A percentile compares a stretch with the other conserved stretches of the same genome.
Conservation (phyloP, 352 stramenopile genomes). For the Hyaloperonospora brassicae region DNA sequence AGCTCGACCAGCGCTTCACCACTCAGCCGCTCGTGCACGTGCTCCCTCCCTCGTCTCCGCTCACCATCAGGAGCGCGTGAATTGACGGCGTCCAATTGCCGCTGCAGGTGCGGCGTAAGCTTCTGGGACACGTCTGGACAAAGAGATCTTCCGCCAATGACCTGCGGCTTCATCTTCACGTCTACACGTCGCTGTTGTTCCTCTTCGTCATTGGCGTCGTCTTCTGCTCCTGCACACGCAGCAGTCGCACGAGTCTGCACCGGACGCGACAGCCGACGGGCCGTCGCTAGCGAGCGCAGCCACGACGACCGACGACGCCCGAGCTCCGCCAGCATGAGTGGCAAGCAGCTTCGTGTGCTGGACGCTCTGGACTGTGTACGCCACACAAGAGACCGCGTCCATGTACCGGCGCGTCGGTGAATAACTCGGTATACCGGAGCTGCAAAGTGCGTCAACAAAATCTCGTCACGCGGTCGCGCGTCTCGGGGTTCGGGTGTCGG, state of each 20-base stretch:
- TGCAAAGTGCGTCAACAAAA: too few relatives aligned
- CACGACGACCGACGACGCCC: conserved; percentile 20
- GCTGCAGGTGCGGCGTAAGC: conserved; percentile 10
- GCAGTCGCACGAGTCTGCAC: conserved; percentile 17
- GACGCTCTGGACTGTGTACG: neutral
- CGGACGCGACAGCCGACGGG: conserved; percentile 14
- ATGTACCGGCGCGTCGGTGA: too few relatives aligned
- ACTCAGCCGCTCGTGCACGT: neutral
- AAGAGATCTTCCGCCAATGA: neutral
- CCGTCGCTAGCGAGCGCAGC: conserved; percentile 17
- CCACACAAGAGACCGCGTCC: neutral
- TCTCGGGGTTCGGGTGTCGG: too few relatives aligned
- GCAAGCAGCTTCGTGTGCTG: neutral
- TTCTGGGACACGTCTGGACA: neutral
- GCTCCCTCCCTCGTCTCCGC: conserved; percentile 1
- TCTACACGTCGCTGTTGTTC: neutral
- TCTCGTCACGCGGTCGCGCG: too few relatives aligned
- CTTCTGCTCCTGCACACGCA: neutral
- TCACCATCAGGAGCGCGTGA: neutral
- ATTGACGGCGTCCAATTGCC: neutral
- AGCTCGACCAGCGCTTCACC: conserved; percentile 4
- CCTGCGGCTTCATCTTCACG: neutral
- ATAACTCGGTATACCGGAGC: too few relatives aligned
- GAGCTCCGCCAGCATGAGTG: conserved; percentile 25
- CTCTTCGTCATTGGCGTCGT: conserved; percentile 3